Percentiles rank a stretch among this genome's conserved stretches.
These are phyloP conservation scores for Citrus cavaleriei DNA, from an alignment of 345 rosid species.

Conservation along the genomic window DNA sequence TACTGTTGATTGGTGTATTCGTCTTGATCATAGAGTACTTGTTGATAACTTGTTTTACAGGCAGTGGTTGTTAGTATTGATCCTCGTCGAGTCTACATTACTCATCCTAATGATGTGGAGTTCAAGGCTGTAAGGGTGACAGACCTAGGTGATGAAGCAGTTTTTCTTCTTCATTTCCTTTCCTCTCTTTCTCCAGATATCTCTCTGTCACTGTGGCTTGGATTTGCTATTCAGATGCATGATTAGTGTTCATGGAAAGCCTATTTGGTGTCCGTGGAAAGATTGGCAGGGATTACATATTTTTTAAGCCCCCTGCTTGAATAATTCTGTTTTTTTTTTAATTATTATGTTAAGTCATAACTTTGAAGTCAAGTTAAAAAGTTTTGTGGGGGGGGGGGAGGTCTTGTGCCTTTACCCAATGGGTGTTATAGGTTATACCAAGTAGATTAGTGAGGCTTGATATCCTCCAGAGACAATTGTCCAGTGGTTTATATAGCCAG, in stretches of 20 bases:
- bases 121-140: conserved; percentile 61
- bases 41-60: conserved; percentile 37
- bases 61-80: conserved; percentile 99
- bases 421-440: background rate
- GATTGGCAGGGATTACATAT: background rate
- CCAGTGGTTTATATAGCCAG: background rate
- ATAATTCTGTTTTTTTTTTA: background rate
- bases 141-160: conserved; percentile 52
- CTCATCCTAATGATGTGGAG: conserved; percentile 64
- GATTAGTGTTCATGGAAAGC: background rate
- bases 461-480: background rate
- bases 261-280: background rate
- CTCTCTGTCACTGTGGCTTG: background rate
- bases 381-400: too few relatives aligned
- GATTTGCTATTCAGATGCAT: conserved; percentile 1
- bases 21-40: background rate
- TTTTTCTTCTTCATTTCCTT: background rate
- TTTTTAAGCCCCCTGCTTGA: background rate
- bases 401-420: background rate
- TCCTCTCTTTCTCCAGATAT: background rate
- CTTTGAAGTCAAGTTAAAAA: background rate
- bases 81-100: conserved; percentile 83
- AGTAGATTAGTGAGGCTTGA: background rate
- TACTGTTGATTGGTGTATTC: background rate
- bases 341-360: background rate